Evolutionary conservation across 2,329 filamentous ascomycete genomes (phyloP).

Genomic region (Xylariaceae sp.): DNA sequence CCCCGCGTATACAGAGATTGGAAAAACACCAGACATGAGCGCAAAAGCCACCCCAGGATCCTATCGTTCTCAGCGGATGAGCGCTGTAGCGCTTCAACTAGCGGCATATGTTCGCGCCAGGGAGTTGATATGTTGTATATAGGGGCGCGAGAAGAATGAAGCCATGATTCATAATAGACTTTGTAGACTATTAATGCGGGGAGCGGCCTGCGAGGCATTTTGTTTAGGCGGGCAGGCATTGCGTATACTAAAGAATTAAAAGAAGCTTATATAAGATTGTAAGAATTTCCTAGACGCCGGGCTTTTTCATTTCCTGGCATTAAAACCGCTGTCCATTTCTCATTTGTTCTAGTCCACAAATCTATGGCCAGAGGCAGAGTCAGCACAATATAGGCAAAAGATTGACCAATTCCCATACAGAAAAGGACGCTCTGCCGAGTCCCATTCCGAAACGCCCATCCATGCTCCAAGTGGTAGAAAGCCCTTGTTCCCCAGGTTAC

Average conservation of each 20-base stretch:
- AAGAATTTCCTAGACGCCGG: background rate
- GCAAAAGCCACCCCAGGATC: background rate
- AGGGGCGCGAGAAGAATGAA: background rate
- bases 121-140: background rate
- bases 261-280: background rate
- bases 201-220: conserved; percentile 14
- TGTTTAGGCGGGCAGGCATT: conserved; percentile 11
- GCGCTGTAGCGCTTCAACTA: background rate
- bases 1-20: background rate
- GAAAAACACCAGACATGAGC: background rate
- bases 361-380: conserved; percentile 10
- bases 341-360: conserved; percentile 24
- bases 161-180: background rate
- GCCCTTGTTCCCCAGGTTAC: conserved; percentile 5
- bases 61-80: background rate
- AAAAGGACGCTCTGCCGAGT: conserved; percentile 23
- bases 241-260: conserved; percentile 9
- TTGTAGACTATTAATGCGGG: conserved; percentile 8
- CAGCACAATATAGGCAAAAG: conserved; percentile 18
- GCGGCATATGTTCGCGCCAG: conserved; percentile 2
- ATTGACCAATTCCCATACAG: conserved; percentile 27
- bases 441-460: conserved; percentile 31
- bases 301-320: conserved; percentile 4
- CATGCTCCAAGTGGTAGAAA: conserved; percentile 25
- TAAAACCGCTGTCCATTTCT: conserved; percentile 17